Base-by-base conservation (phyloP, 1,284 basidiomycete genomes). In the Stereum hirsutum region DNA sequence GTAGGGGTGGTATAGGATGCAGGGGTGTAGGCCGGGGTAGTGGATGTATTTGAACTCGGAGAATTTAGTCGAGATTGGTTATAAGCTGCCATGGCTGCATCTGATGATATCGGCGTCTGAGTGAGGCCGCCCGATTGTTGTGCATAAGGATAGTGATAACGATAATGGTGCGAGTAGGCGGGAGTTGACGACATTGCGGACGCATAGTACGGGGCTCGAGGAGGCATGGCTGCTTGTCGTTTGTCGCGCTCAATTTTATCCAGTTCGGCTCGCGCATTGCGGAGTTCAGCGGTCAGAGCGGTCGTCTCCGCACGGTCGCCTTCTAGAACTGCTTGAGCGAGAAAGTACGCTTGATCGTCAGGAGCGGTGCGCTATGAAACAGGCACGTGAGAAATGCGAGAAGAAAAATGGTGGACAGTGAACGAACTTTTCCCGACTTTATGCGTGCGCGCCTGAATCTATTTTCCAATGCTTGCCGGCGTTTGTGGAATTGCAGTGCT, bases 181-280 rank as follows among this genome's bases (percentile, higher is more conserved):
- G 61, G 47, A 8, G 58, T 42, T 3, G 53, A 45, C 6, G 55
- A 47, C 2, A 55, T 46, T 10, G 55, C 39, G 8, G 57, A 35
- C 3, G 52, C 31, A 46, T 61, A 62, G 44, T 57, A 62, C 3
- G 57, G 48, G 23, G 61, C 53, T 36, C 65, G 62, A 30, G 64
- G 57, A n/a, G 61, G 56, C 34, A 59, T 54, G 7, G 65, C 49
- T 1, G 45, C 54, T 10, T 62, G 58, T 25, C 77, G 74, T 55
- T 78, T 82, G 57, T 81, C 78, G 46, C 78, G 70, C 51, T 85
- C 78, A 42, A 78, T 55, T 42, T 70, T 72, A 50, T 88, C 85
- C 30, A 80, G 62, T 49, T 87, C 81, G 21, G 71, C 64, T 25
- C 78, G 72, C 19, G 75, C 74, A 24, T 64, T 65, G 40, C 80